phyloP scores from a whole-genome alignment of 177 flowering plant species.

The Telopea speciosissima region DNA sequence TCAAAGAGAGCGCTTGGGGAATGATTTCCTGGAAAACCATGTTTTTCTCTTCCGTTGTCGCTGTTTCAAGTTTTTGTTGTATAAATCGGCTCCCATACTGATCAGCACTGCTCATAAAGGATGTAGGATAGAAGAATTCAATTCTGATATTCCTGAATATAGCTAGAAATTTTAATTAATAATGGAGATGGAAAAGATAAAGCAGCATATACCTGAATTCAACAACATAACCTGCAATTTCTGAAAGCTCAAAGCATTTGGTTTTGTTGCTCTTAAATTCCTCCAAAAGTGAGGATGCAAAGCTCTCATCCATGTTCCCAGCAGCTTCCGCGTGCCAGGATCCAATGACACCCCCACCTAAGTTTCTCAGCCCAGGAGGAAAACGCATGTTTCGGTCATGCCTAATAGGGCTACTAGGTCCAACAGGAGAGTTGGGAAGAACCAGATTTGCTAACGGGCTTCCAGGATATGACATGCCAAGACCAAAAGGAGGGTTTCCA shows the following conservation, averaged over 20 bases:
- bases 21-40: constrained; percentile 81
- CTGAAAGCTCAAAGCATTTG: constrained; percentile 76
- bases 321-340: constrained; percentile 59
- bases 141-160: background rate
- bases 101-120: constrained; percentile 58
- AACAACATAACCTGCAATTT: constrained; percentile 83
- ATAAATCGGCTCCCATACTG: constrained; percentile 92
- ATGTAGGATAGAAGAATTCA: background rate
- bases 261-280: constrained; percentile 83
- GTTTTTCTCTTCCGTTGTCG: constrained; percentile 68
- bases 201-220: constrained; percentile 67
- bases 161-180: background rate
- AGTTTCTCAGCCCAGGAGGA: constrained; percentile 56
- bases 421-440: constrained; percentile 57
- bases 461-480: constrained; percentile 69
- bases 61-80: constrained; percentile 91
- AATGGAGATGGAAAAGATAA: too few species aligned
- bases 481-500: constrained; percentile 56
- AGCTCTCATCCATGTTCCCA: constrained; percentile 40
- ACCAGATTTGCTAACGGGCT: constrained; percentile 56
- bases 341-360: constrained; percentile 51
- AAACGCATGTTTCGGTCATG: constrained; percentile 54
- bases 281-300: constrained; percentile 65
- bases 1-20: constrained; percentile 73
- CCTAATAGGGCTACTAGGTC: constrained; percentile 66